Percentiles rank a stretch among this genome's conserved stretches.
These are phyloP conservation scores for Chaetoceros tenuissimus DNA, from an alignment of 108 stramenopile species.

Conservation along the genomic window DNA sequence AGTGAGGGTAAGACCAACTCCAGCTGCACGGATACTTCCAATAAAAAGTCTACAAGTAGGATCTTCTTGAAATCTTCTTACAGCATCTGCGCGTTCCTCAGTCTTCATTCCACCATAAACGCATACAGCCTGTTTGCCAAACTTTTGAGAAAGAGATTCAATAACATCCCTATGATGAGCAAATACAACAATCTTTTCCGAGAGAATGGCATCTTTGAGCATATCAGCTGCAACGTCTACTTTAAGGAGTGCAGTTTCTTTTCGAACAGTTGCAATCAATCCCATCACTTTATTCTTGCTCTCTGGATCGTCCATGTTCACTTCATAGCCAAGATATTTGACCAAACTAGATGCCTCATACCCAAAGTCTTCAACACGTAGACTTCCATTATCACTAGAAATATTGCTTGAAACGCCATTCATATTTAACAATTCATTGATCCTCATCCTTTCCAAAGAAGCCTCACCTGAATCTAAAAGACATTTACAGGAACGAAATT, in stretches of 20 bases:
- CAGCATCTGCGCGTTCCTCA: conserved; percentile 4
- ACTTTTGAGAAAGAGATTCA: conserved; percentile 9
- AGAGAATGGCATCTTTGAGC: conserved; percentile 8
- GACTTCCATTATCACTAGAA: background rate
- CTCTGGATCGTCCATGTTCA: background rate
- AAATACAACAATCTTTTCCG: conserved; percentile 31
- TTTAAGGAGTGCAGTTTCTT: conserved; percentile 20
- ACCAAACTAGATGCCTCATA: conserved; percentile 2
- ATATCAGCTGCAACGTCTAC: conserved; percentile 10
- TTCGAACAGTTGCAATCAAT: conserved; percentile 7
- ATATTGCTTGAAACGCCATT: background rate
- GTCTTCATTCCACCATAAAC: conserved; percentile 13
- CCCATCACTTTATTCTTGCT: conserved; percentile 1
- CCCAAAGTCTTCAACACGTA: conserved; percentile 4
- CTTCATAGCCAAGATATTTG: conserved; percentile 3
- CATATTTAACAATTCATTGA: conserved; percentile 1
- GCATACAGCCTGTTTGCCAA: conserved; percentile 12
- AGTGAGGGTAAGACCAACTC: conserved; percentile 22
- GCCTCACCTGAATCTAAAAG: conserved; percentile 9
- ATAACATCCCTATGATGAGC: conserved; percentile 19
- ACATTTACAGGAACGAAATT: conserved; percentile 14
- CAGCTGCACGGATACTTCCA: conserved; percentile 16
- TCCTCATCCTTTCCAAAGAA: conserved; percentile 2
- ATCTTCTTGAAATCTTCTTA: conserved; percentile 17
- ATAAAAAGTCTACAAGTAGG: conserved; percentile 7